phyloP scores from a whole-genome alignment of 78 protist species.

The Pigoraptor vietnamica region DNA sequence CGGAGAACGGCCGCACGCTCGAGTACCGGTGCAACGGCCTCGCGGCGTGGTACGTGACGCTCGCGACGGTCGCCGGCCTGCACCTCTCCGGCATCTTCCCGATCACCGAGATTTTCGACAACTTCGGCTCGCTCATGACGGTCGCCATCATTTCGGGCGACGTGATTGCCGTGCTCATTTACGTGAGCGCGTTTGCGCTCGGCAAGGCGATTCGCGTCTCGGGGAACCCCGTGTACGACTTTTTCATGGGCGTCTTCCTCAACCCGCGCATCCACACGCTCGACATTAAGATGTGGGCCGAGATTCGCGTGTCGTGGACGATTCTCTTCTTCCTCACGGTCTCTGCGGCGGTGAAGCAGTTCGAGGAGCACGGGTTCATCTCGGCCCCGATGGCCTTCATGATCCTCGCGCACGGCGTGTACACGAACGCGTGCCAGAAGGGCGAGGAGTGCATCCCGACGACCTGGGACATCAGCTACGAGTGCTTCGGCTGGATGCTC shows the following conservation, averaged over 20 bases:
- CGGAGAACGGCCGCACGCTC: neutral
- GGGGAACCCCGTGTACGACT: slow-evolving; percentile 53
- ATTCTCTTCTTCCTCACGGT: slow-evolving; percentile 41
- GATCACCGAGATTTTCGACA: slow-evolving; percentile 19
- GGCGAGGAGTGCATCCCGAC: slow-evolving; percentile 60
- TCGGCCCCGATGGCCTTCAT: slow-evolving; percentile 28
- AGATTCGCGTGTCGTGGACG: slow-evolving; percentile 55
- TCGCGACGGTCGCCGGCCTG: slow-evolving; percentile 8
- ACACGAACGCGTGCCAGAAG: slow-evolving; percentile 46
- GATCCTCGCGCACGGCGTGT: slow-evolving; percentile 58
- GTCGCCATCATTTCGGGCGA: slow-evolving; percentile 24
- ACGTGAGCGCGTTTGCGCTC: neutral
- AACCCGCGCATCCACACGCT: slow-evolving; percentile 47
- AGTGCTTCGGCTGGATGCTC: slow-evolving; percentile 69
- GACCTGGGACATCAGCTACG: slow-evolving; percentile 70
- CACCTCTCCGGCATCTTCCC: slow-evolving; percentile 22
- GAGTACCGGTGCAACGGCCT: slow-evolving; percentile 24
- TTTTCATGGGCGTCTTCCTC: slow-evolving; percentile 64
- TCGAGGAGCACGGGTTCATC: slow-evolving; percentile 10
- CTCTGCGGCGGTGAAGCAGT: slow-evolving; percentile 36
- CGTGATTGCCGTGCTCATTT: slow-evolving; percentile 10
- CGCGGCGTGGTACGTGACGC: slow-evolving; percentile 15
- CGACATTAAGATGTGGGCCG: slow-evolving; percentile 64
- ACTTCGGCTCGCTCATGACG: slow-evolving; percentile 25
- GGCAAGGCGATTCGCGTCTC: slow-evolving; percentile 17